Base-by-base conservation (phyloP, 2,329 filamentous ascomycete species). In the Xylaria sp. region DNA sequence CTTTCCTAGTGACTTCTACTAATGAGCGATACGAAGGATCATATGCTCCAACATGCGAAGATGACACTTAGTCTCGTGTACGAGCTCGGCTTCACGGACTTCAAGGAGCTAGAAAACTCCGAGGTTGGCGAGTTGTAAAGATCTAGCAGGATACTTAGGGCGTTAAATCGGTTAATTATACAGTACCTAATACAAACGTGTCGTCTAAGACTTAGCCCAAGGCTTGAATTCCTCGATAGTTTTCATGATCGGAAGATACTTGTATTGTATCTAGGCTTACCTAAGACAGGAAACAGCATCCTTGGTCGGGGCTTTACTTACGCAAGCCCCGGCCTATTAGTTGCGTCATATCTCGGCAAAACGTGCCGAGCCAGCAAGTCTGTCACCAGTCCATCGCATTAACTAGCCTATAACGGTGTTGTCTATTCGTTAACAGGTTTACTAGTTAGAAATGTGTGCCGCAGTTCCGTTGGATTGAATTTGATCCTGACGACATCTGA, bases 31-130 rank as follows among this genome's bases (percentile, higher is more conserved):
- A 34, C 18, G 13, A 43, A 72, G 70, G 89, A 94, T 78, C 94
- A 97, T 79, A 97, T 97, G 93, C 85, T 96, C 39, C 90, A 97
- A 82, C 94, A 97, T 80, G 93, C 93, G 25, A 91, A 89, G 78
- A 86, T 97, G 85, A 96, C 93, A 1, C 83, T 97, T 36, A 92
- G 91, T 5, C 86, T 97, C 73, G 93, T 90, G 4, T 95, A 94
- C 75, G 94, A 97, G 82, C 86, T 97, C 68, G 93, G 90, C 10
- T 93, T 93, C 82, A 89, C 92, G 23, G 84, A 92, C 67, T 92
- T 94, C 73, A 82, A 86, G 65, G 82, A 80, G 65, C 67, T 80
- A 18, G 76, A 80, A 73, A 70, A 73, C 69, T 73, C 75, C 32
- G 72, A 78, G 45, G 66, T 78, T 69, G 70, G 75, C 55, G 82